Evolutionary conservation across 2,329 filamentous ascomycete species (phyloP).

Genomic region (Fusarium sulawesiense): DNA sequence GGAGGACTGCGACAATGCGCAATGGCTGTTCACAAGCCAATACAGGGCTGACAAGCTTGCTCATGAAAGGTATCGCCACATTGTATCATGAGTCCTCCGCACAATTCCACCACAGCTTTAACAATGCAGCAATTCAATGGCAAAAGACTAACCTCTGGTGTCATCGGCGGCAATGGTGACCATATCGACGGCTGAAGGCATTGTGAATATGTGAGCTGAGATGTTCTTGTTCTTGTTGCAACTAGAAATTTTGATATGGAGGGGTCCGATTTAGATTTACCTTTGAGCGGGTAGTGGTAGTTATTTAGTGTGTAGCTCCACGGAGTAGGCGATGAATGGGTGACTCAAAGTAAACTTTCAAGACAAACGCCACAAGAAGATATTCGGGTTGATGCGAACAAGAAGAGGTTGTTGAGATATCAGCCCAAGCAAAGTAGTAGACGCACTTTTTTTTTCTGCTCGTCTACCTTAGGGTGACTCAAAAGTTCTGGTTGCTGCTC

Average conservation of each 20-base stretch:
- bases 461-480: conserved; percentile 22
- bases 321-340: conserved; percentile 23
- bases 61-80: conserved; percentile 1
- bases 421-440: neutral
- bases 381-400: conserved; percentile 11
- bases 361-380: conserved; percentile 28
- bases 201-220: conserved; percentile 35
- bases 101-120: neutral
- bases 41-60: neutral
- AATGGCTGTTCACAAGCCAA: neutral
- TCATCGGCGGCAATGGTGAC: conserved; percentile 59
- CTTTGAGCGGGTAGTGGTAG: conserved; percentile 30
- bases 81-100: conserved; percentile 17
- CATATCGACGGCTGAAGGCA: conserved; percentile 55
- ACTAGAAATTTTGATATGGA: conserved; percentile 34
- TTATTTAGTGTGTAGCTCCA: conserved; percentile 25
- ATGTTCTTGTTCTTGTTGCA: conserved; percentile 31
- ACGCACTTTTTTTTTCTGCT: conserved; percentile 26
- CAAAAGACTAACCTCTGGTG: conserved; percentile 53
- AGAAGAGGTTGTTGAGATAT: conserved; percentile 7
- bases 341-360: conserved; percentile 27
- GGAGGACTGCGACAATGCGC: neutral
- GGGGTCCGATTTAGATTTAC: conserved; percentile 24
- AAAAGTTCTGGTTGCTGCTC: conserved; percentile 23
- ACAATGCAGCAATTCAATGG: neutral